Conservation (phyloP, 345 rosid species). For the Reutealis trisperma region DNA sequence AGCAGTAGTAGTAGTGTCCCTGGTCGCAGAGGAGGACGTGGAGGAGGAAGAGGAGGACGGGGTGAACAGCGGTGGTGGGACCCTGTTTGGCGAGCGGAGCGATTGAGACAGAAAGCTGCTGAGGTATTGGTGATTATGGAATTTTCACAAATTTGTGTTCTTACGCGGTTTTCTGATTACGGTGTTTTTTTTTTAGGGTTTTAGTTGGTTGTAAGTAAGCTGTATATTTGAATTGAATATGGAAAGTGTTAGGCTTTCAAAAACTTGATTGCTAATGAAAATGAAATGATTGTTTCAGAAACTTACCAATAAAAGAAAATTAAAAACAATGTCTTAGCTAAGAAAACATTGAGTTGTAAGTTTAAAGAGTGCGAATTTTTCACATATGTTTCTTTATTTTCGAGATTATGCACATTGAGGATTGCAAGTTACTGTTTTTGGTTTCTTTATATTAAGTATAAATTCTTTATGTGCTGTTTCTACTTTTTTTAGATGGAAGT, state of each 20-base stretch:
- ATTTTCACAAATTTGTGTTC: constrained; percentile 2
- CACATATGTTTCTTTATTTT: not conserved
- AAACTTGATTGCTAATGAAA: not conserved
- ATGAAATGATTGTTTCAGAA: not conserved
- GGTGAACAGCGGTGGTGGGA: constrained; percentile 99
- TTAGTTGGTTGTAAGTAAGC: not conserved
- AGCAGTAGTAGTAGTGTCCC: constrained; percentile 25
- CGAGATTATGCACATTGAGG: not conserved
- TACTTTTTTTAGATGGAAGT: constrained; percentile 60
- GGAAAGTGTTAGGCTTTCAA: not conserved
- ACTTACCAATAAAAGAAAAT: not conserved
- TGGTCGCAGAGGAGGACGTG: constrained; percentile 26
- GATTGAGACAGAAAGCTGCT: constrained; percentile 67
- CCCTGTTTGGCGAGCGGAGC: constrained; percentile 97
- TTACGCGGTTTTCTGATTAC: not conserved
- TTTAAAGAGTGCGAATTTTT: not conserved
- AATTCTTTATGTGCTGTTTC: not conserved
- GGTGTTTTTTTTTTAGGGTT: not conserved
- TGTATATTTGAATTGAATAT: not conserved
- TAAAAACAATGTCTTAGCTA: no score
- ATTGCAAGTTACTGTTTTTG: not conserved
- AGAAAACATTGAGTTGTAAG: not conserved
- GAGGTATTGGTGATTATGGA: constrained; percentile 45
- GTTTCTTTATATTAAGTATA: not conserved
- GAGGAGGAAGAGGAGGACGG: constrained; percentile 43